These are phyloP conservation scores for Trichoderma atroviride DNA, from an alignment of 2,329 filamentous ascomycete species.

Conservation along the genomic window DNA sequence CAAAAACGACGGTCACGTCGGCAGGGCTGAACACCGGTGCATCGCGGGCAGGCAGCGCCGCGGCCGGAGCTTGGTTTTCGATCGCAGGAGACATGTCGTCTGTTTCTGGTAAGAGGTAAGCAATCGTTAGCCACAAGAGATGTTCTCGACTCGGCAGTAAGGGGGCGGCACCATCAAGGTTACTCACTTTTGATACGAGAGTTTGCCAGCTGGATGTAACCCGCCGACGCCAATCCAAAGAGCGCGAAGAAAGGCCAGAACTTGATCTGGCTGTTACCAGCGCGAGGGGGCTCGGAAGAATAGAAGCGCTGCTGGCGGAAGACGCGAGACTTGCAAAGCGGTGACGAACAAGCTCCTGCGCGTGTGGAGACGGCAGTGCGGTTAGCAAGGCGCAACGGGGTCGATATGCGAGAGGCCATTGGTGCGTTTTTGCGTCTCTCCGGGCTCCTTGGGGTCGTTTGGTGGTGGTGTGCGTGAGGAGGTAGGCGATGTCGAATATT, in stretches of 20 bases:
- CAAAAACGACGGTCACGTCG: slow-evolving; percentile 90
- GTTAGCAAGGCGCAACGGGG: slow-evolving; percentile 31
- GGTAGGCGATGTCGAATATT: background rate
- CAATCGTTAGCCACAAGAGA: slow-evolving; percentile 1
- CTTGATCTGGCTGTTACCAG: slow-evolving; percentile 48
- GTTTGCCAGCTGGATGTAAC: slow-evolving; percentile 55
- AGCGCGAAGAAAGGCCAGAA: slow-evolving; percentile 61
- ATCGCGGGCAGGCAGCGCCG: slow-evolving; percentile 52
- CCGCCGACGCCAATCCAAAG: slow-evolving; percentile 51
- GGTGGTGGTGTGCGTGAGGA: background rate
- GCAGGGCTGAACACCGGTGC: slow-evolving; percentile 71
- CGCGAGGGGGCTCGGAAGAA: slow-evolving; percentile 46
- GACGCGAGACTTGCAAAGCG: slow-evolving; percentile 21
- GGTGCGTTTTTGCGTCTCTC: background rate
- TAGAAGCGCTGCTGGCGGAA: slow-evolving; percentile 42
- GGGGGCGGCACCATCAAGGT: background rate
- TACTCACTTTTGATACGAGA: slow-evolving; percentile 37
- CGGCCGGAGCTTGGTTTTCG: slow-evolving; percentile 44
- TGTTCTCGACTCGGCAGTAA: background rate
- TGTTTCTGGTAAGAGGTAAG: background rate
- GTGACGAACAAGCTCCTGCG: slow-evolving; percentile 18
- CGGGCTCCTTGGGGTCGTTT: background rate
- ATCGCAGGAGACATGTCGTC: slow-evolving; percentile 46
- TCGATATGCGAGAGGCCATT: slow-evolving; percentile 41
- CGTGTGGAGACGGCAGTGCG: slow-evolving; percentile 31